Percentiles rank a stretch among this genome's conserved stretches.
phyloP scores from a whole-genome alignment of 108 stramenopile species.

The Stephanodiscus minutulus region DNA sequence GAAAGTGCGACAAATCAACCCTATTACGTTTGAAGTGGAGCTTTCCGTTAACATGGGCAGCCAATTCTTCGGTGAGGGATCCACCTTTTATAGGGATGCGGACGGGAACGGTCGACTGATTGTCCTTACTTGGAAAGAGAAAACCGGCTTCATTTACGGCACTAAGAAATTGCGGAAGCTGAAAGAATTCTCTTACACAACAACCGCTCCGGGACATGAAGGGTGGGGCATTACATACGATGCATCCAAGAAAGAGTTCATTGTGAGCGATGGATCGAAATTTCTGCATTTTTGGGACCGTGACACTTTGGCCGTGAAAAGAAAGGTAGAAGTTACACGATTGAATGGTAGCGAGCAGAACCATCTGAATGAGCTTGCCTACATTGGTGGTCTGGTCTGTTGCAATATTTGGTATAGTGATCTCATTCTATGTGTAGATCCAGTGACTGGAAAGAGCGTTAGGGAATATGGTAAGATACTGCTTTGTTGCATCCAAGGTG shows the following conservation, averaged over 20 bases:
- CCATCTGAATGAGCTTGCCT: constrained; percentile 83
- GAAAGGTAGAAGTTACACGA: constrained; percentile 60
- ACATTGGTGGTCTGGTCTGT: constrained; percentile 73
- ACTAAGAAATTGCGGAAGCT: constrained; percentile 52
- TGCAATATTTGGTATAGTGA: constrained; percentile 87
- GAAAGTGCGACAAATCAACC: constrained; percentile 68
- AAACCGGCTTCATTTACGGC: constrained; percentile 77
- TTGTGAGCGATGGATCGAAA: constrained; percentile 77
- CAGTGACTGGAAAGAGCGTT: constrained; percentile 72
- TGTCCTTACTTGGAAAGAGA: constrained; percentile 74
- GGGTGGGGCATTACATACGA: constrained; percentile 91
- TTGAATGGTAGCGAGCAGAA: constrained; percentile 49
- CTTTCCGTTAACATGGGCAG: constrained; percentile 46
- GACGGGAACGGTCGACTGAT: constrained; percentile 49
- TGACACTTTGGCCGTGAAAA: constrained; percentile 48
- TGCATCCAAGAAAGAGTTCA: constrained; percentile 58
- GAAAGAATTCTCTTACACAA: constrained; percentile 52
- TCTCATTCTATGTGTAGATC: constrained; percentile 78
- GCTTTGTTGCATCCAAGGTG: neutral
- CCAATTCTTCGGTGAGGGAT: constrained; percentile 79
- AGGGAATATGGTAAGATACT: constrained; percentile 79
- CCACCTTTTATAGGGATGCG: constrained; percentile 54
- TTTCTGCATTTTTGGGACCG: constrained; percentile 81
- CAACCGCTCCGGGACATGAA: constrained; percentile 56
- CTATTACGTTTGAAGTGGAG: constrained; percentile 59